Conservation (phyloP, 495 filamentous ascomycete species). For the Symbiotaphrina buchneri region DNA sequence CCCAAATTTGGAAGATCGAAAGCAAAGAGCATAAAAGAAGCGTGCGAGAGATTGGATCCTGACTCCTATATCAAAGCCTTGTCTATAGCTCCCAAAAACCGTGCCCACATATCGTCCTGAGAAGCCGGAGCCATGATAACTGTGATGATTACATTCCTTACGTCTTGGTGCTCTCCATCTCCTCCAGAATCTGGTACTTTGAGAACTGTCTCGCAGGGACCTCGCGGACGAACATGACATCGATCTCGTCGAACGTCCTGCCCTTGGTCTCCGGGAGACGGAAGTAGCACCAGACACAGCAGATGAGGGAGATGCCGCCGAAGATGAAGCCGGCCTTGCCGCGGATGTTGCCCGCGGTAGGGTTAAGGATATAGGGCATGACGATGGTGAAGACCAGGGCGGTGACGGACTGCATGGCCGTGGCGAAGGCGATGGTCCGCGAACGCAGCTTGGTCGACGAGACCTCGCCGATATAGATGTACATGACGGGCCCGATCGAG, state of each 20-base stretch:
- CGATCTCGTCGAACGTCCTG: constrained; percentile 27
- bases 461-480: background rate
- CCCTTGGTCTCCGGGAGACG: constrained; percentile 23
- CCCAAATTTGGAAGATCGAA: too few relatives aligned
- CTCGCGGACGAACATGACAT: constrained; percentile 27
- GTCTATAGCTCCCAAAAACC: too few relatives aligned
- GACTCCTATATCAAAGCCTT: too few relatives aligned
- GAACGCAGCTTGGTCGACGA: background rate
- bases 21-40: too few relatives aligned
- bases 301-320: constrained; percentile 17
- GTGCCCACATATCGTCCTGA: too few relatives aligned
- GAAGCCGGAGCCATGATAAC: too few relatives aligned
- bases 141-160: too few relatives aligned
- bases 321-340: constrained; percentile 30
- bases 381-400: constrained; percentile 1
- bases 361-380: constrained; percentile 7
- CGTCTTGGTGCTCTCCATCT: too few relatives aligned
- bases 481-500: background rate
- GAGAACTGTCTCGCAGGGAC: too few relatives aligned
- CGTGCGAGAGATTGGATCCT: too few relatives aligned
- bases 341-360: constrained; percentile 18
- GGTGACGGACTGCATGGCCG: constrained; percentile 2
- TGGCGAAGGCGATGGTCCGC: too few relatives aligned
- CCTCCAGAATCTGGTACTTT: too few relatives aligned
- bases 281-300: constrained; percentile 9